phyloP scores from a whole-genome alignment of 2,329 filamentous ascomycete genomes.

The Fusarium incarnatum region DNA sequence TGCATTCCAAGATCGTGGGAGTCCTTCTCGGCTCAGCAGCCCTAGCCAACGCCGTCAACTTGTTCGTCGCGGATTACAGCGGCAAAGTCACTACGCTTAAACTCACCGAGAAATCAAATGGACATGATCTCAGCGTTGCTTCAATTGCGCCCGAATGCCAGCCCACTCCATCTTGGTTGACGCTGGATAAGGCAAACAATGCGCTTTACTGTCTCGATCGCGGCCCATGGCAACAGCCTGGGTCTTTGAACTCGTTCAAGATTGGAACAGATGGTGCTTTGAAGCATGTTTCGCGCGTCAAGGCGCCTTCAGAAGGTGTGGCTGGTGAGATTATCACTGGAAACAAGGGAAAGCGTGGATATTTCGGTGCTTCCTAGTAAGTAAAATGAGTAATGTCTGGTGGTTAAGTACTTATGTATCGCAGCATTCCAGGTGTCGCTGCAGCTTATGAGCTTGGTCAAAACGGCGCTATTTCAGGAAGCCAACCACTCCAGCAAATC shows the following conservation, averaged over 20 bases:
- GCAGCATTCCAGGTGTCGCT: slow-evolving; percentile 28
- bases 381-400: background rate
- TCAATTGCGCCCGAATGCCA: slow-evolving; percentile 30
- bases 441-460: slow-evolving; percentile 30
- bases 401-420: background rate
- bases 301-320: slow-evolving; percentile 26
- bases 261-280: slow-evolving; percentile 24
- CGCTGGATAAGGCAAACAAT: slow-evolving; percentile 21
- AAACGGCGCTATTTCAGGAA: slow-evolving; percentile 30
- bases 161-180: slow-evolving; percentile 37
- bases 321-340: slow-evolving; percentile 37
- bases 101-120: slow-evolving; percentile 4
- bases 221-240: slow-evolving; percentile 17
- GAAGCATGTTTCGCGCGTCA: slow-evolving; percentile 22
- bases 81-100: slow-evolving; percentile 39
- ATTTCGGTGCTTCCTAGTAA: slow-evolving; percentile 41
- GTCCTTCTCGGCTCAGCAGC: slow-evolving; percentile 17
- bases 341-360: slow-evolving; percentile 28
- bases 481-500: slow-evolving; percentile 32
- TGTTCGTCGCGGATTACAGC: slow-evolving; percentile 41
- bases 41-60: slow-evolving; percentile 28
- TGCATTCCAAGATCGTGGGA: slow-evolving; percentile 7
- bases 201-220: slow-evolving; percentile 43
- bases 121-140: slow-evolving; percentile 16
- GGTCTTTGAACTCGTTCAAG: slow-evolving; percentile 41